Percentiles rank a stretch among this genome's conserved stretches.
Evolutionary conservation across 768 basidiomycete genomes (phyloP).

Genomic region (Auricularia sp.): DNA sequence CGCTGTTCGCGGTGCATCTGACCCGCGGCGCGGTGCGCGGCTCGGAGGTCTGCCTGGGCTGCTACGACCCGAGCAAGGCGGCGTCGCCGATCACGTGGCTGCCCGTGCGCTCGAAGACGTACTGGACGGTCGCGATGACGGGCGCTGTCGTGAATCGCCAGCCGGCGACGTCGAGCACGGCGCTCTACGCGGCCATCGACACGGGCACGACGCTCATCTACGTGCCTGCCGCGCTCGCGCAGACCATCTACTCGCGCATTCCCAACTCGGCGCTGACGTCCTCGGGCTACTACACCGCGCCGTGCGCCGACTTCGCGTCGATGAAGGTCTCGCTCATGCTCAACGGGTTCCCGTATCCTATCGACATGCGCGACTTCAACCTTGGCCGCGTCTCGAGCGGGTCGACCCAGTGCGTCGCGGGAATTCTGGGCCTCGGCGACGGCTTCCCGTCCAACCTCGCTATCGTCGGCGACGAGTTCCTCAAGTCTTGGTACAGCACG

Average conservation of each 20-base stretch:
- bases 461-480: conserved; percentile 54
- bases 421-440: conserved; percentile 37
- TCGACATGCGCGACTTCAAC: conserved; percentile 46
- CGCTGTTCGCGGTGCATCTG: conserved; percentile 53
- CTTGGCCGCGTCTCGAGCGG: conserved; percentile 32
- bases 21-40: conserved; percentile 31
- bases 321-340: conserved; percentile 36
- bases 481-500: conserved; percentile 59
- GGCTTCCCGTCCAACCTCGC: conserved; percentile 43
- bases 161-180: conserved; percentile 12
- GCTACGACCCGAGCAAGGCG: conserved; percentile 30
- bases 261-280: conserved; percentile 33
- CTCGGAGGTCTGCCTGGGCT: conserved; percentile 43
- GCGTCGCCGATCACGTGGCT: conserved; percentile 29
- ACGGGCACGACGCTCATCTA: conserved; percentile 62
- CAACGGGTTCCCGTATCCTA: conserved; percentile 28
- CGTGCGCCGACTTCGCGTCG: conserved; percentile 29
- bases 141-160: conserved; percentile 29
- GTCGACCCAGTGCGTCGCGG: conserved; percentile 41
- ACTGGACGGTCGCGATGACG: conserved; percentile 48
- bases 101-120: conserved; percentile 39
- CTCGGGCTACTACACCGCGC: conserved; percentile 45
- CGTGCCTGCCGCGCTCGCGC: conserved; percentile 34
- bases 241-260: conserved; percentile 45
- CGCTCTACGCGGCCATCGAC: conserved; percentile 44